phyloP scores from a whole-genome alignment of 2,329 filamentous ascomycete species.

The Helotiales sp. region DNA sequence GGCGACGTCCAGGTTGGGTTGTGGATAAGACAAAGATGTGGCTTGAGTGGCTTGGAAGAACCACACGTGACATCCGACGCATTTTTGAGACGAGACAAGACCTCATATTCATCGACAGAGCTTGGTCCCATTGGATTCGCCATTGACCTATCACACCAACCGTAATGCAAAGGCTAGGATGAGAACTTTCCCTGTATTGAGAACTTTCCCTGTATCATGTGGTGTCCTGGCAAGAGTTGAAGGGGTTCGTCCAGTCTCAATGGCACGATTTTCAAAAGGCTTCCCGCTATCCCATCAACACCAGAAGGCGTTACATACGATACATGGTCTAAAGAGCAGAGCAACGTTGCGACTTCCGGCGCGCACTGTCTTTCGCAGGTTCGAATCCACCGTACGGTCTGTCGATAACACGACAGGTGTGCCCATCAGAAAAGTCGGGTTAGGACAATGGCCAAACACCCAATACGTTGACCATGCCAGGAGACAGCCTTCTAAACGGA shows the following conservation, averaged over 20 bases:
- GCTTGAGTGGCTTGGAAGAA: not conserved
- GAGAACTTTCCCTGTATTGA: not conserved
- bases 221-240: not conserved
- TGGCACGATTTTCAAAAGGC: not conserved
- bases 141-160: not conserved
- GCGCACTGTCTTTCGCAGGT: not conserved
- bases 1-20: conserved; percentile 8
- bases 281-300: not conserved
- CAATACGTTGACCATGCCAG: not conserved
- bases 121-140: not conserved
- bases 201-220: not conserved
- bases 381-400: not conserved
- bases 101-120: not conserved
- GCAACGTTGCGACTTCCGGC: not conserved
- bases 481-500: not conserved
- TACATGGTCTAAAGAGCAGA: not conserved
- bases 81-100: not conserved
- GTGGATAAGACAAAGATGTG: not conserved
- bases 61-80: not conserved
- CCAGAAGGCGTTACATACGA: not conserved
- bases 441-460: not conserved
- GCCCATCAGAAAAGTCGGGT: not conserved
- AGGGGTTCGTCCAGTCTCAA: not conserved
- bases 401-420: not conserved
- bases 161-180: conserved; percentile 14